Evolutionary conservation across 2,329 filamentous ascomycete species (phyloP).

Genomic region (Graphilbum sp.): DNA sequence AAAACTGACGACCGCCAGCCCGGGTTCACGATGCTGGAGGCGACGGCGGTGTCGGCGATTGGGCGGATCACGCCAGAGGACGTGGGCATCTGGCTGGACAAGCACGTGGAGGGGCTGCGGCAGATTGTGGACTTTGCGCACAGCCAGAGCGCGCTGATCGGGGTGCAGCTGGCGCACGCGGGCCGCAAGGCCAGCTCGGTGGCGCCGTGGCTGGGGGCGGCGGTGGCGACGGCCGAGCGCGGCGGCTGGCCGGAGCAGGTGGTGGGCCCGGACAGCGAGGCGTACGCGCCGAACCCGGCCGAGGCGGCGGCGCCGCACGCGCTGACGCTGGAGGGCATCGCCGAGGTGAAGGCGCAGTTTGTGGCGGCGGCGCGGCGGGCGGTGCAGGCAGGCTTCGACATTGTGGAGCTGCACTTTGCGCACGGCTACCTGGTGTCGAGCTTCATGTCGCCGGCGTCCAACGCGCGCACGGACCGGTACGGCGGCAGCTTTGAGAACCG

Average conservation of each 20-base stretch:
- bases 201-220: constrained; percentile 38
- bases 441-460: constrained; percentile 55
- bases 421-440: constrained; percentile 61
- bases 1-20: constrained; percentile 7
- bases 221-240: constrained; percentile 29
- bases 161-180: constrained; percentile 55
- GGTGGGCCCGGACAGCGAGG: constrained; percentile 15
- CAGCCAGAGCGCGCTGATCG: constrained; percentile 43
- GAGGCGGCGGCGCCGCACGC: constrained; percentile 29
- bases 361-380: constrained; percentile 35
- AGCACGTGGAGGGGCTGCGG: constrained; percentile 18
- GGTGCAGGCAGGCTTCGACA: constrained; percentile 48
- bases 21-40: constrained; percentile 16
- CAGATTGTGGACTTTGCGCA: constrained; percentile 26
- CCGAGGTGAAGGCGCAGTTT: constrained; percentile 42
- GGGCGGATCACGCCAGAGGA: constrained; percentile 21
- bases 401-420: constrained; percentile 58
- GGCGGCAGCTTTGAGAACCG: constrained; percentile 59
- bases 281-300: constrained; percentile 2
- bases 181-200: constrained; percentile 38
- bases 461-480: constrained; percentile 53
- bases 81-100: constrained; percentile 20
- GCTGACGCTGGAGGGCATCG: constrained; percentile 49
- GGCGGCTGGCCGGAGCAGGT: constrained; percentile 28
- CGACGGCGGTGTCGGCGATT: constrained; percentile 14